A percentile compares a stretch with the other conserved stretches of the same genome.
These are phyloP conservation scores for Spathaspora arborariae DNA, from an alignment of 805 yeast species.

Conservation along the genomic window DNA sequence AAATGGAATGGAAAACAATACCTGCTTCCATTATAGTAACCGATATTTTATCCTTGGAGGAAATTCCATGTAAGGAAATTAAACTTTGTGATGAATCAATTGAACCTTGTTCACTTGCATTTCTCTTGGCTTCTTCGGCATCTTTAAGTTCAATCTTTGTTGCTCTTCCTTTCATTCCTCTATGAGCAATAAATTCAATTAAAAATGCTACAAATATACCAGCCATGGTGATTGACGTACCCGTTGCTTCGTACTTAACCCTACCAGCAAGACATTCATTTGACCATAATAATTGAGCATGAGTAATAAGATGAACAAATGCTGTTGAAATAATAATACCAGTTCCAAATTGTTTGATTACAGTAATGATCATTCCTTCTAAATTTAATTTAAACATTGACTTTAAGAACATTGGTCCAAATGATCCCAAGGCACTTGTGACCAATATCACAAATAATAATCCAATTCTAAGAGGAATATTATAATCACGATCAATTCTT, in stretches of 20 bases:
- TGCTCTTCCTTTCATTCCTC: conserved; percentile 9
- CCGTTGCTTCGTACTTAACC: conserved; percentile 23
- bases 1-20: conserved; percentile 28
- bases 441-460: conserved; percentile 31
- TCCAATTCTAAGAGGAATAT: conserved; percentile 26
- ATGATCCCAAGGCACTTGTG: conserved; percentile 30
- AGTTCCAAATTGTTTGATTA: conserved; percentile 25
- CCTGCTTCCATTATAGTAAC: conserved; percentile 21
- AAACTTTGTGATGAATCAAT: background rate
- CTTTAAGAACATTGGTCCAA: conserved; percentile 26
- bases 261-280: conserved; percentile 17
- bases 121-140: background rate
- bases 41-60: conserved; percentile 12
- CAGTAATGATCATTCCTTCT: conserved; percentile 11
- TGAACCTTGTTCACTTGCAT: conserved; percentile 1
- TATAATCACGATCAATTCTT: conserved; percentile 22
- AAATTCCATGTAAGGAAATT: conserved; percentile 2
- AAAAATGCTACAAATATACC: conserved; percentile 23
- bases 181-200: conserved; percentile 17
- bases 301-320: conserved; percentile 28
- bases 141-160: background rate
- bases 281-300: conserved; percentile 24
- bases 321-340: conserved; percentile 31
- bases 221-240: conserved; percentile 26
- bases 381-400: conserved; percentile 13